These are phyloP conservation scores for Tetraselmis striata DNA, from an alignment of 139 green algal genomes.

Conservation along the genomic window DNA sequence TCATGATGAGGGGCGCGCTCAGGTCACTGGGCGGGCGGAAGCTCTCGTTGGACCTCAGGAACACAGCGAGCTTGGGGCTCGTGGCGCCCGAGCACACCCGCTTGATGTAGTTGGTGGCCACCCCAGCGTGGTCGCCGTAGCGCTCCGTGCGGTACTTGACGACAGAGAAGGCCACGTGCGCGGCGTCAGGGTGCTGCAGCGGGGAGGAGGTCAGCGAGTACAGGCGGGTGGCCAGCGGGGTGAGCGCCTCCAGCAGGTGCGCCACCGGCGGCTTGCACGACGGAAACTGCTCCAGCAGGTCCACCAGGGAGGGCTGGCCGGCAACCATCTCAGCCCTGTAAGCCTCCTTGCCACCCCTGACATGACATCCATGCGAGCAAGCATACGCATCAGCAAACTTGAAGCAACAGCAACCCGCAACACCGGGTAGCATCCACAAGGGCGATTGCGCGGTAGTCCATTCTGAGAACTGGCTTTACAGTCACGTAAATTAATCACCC, in stretches of 20 bases:
- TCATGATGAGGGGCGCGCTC: constrained; percentile 68
- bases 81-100: constrained; percentile 25
- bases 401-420: no score
- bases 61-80: constrained; percentile 3
- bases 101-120: constrained; percentile 80
- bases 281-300: constrained; percentile 68
- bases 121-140: constrained; percentile 44
- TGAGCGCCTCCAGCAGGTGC: constrained; percentile 73
- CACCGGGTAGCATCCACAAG: no score
- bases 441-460: no score
- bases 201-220: constrained; percentile 79
- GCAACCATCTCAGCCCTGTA: constrained; percentile 56
- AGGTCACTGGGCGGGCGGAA: constrained; percentile 60
- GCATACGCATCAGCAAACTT: constrained; percentile 23
- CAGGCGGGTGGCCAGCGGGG: constrained; percentile 66
- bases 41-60: constrained; percentile 25
- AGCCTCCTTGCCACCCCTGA: constrained; percentile 28
- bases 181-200: constrained; percentile 10
- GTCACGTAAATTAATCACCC: no score
- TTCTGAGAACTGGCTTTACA: no score
- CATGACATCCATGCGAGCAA: constrained; percentile 20
- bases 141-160: constrained; percentile 52
- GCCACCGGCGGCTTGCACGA: constrained; percentile 68
- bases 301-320: constrained; percentile 58
- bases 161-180: constrained; percentile 68